A percentile compares a stretch with the other conserved stretches of the same genome.
These are phyloP conservation scores for Phytopythium vexans DNA, from an alignment of 352 stramenopile species.

Conservation along the genomic window DNA sequence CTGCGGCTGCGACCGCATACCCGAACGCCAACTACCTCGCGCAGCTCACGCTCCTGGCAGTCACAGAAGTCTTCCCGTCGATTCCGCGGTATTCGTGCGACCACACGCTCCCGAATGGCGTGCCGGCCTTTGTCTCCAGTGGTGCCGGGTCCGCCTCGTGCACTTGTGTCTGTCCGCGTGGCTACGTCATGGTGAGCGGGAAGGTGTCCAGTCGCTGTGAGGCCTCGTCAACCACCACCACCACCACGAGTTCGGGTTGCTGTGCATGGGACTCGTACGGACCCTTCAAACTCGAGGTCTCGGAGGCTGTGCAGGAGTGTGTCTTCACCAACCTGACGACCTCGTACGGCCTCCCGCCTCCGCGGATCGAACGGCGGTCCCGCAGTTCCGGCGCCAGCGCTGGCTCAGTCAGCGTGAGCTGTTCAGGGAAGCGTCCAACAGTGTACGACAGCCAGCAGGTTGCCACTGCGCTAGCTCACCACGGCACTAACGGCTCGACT, in stretches of 20 bases:
- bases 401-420: no score
- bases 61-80: conserved; percentile 23
- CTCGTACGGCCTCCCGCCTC: not conserved
- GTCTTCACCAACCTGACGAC: not conserved
- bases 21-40: conserved; percentile 35
- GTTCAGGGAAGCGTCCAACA: no score
- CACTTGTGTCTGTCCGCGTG: conserved; percentile 3
- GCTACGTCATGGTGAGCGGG: not conserved
- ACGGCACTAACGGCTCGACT: no score
- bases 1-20: conserved; percentile 13
- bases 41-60: conserved; percentile 36
- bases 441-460: no score
- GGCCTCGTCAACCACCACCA: not conserved
- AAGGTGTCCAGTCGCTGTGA: not conserved
- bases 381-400: no score
- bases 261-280: conserved; percentile 7
- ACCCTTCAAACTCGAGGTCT: conserved; percentile 1
- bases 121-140: not conserved
- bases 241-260: not conserved
- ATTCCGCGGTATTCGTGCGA: conserved; percentile 55
- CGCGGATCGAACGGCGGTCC: not conserved
- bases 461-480: no score
- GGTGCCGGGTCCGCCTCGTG: not conserved
- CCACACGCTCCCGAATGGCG: not conserved
- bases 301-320: not conserved